Evolutionary conservation across 805 yeast species (phyloP), one percentile per base, ranked within the genome.

Genomic region (Torulaspora indica): DNA sequence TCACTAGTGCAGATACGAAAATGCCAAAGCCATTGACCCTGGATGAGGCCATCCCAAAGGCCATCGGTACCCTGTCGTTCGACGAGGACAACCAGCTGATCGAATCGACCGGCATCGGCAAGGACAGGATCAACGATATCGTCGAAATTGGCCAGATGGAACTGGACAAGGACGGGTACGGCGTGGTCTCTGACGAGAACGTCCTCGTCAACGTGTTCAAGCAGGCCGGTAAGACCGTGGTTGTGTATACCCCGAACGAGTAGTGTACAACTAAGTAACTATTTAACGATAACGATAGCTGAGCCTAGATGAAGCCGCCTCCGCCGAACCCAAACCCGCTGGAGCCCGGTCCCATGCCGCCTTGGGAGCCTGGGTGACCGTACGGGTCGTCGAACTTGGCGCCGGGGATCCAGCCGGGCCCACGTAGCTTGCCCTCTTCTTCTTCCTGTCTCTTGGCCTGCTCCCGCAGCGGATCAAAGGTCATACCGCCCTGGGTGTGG

Each of bases 311-410:
- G 31, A 43, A 43, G 9, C 43, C 47, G 17, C 47, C 40, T 22
- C 46, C 44, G 8, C 52, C 52, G 35, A 45, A 47, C 22, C 53
- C 54, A 35, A 31, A 29, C 24, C 51, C 48, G 32, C 52, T 45
- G 31, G 43, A 35, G 14, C 52, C 48, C 12, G 43, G 31, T 14
- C 46, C 45, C 1, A 47, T 47, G 18, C 32, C 30, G 18, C 44
- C 42, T 6, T 43, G 38, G 14, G 35, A 43, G 5, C 46, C 43
- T 17, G 51, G 52, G 14, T 53, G 43, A 8, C 66, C 67, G 44
- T 50, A 63, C 14, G 69, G 69, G 38, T 64, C 65, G 45, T 63
- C 66, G 40, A 49, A 65, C 27, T 54, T 58, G 14, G 65, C 54
- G 5, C 69, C 68, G 4, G 68, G 68, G 8, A 61, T 52, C 47